These are phyloP conservation scores for Hymenoscyphus fraxineus DNA, from an alignment of 2,329 filamentous ascomycete species.

Conservation along the genomic window DNA sequence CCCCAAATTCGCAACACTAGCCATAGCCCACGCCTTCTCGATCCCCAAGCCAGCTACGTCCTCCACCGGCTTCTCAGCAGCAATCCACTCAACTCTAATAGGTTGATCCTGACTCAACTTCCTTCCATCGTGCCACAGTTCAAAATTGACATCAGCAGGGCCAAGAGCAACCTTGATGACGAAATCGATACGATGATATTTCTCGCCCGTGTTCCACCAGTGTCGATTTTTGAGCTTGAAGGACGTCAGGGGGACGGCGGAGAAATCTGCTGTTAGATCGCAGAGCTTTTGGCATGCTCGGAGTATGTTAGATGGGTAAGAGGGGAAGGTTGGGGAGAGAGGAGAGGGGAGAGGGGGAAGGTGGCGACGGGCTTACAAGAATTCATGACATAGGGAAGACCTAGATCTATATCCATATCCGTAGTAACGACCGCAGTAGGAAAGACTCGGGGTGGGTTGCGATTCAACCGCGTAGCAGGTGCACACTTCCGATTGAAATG, in stretches of 20 bases:
- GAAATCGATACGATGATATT: slow-evolving; percentile 18
- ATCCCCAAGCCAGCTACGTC: not conserved
- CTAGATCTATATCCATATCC: slow-evolving; percentile 10
- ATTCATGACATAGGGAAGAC: slow-evolving; percentile 16
- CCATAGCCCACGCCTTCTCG: not conserved
- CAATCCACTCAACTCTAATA: slow-evolving; percentile 7
- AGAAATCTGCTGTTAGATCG: slow-evolving; percentile 15
- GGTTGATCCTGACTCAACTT: slow-evolving; percentile 15
- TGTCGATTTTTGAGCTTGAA: slow-evolving; percentile 23
- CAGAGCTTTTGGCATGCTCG: slow-evolving; percentile 12
- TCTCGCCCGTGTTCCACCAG: slow-evolving; percentile 15
- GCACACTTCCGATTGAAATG: slow-evolving; percentile 15
- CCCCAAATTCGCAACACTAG: not conserved
- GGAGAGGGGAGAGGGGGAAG: not conserved
- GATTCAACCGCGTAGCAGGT: slow-evolving; percentile 6
- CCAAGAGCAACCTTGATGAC: slow-evolving; percentile 17
- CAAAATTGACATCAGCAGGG: slow-evolving; percentile 14
- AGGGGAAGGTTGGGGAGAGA: not conserved
- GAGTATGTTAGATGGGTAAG: not conserved
- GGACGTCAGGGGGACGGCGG: slow-evolving; percentile 7
- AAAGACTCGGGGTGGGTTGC: slow-evolving; percentile 14
- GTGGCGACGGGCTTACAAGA: too few relatives aligned
- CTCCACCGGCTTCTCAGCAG: not conserved
- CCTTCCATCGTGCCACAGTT: slow-evolving; percentile 15
- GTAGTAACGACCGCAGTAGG: slow-evolving; percentile 10